Evolutionary conservation across 257 asterid species (phyloP).

Genomic region (Anisodus acutangulus): DNA sequence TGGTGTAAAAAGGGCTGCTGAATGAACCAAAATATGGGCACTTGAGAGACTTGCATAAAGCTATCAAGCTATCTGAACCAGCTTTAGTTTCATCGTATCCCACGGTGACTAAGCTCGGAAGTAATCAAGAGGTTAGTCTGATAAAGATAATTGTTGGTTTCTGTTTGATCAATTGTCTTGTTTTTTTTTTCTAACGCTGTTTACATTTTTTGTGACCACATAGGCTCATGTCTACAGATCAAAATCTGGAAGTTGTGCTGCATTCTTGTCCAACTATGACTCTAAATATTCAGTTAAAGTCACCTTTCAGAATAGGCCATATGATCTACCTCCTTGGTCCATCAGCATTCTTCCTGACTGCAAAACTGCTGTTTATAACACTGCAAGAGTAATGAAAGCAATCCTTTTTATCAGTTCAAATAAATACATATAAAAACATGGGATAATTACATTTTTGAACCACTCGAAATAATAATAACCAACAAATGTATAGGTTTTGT

Average conservation of each 20-base stretch:
- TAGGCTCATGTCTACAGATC: constrained; percentile 80
- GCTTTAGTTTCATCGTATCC: constrained; percentile 91
- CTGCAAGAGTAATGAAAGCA: constrained; percentile 67
- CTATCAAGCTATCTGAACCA: constrained; percentile 82
- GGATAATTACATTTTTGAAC: too few species aligned
- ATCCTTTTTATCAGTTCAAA: neutral
- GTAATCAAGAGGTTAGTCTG: constrained; percentile 76
- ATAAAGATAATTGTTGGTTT: neutral
- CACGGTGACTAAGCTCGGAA: constrained; percentile 71
- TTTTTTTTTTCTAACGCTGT: neutral
- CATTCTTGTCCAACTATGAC: constrained; percentile 83
- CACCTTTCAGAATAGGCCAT: constrained; percentile 61
- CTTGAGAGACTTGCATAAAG: constrained; percentile 78
- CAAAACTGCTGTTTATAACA: constrained; percentile 75
- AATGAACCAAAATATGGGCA: constrained; percentile 85
- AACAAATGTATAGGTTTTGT: too few species aligned
- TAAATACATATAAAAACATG: neutral
- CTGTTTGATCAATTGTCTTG: neutral
- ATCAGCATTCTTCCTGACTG: constrained; percentile 95
- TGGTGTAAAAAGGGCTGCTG: constrained; percentile 54
- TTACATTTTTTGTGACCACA: neutral
- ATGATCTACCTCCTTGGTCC: constrained; percentile 93
- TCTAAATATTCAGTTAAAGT: constrained; percentile 55
- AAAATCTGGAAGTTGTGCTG: constrained; percentile 80
- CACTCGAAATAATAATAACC: too few species aligned